These are phyloP conservation scores for Pseudoturritis turrita DNA, from an alignment of 345 rosid species.

Conservation along the genomic window DNA sequence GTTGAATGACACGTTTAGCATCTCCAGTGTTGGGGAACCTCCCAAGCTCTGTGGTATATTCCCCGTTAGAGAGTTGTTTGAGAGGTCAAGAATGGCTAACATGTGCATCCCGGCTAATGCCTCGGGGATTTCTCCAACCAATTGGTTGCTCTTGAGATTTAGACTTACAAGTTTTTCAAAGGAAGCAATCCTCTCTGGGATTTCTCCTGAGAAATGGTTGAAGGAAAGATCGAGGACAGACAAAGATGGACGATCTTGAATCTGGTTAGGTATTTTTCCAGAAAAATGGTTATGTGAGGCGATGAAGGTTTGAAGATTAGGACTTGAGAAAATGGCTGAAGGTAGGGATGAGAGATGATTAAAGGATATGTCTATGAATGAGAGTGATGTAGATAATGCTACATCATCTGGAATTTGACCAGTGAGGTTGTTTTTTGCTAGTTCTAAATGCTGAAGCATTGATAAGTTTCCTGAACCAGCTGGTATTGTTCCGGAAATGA, in stretches of 20 bases:
- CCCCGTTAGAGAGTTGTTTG: constrained; percentile 71
- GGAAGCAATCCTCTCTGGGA: constrained; percentile 64
- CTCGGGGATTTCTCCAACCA: constrained; percentile 56
- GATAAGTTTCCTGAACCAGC: constrained; percentile 65
- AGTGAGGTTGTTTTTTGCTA: constrained; percentile 69
- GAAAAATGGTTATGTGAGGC: constrained; percentile 65
- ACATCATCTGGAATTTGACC: constrained; percentile 74
- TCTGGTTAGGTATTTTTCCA: constrained; percentile 66
- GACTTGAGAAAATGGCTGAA: constrained; percentile 61
- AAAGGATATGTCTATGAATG: constrained; percentile 72
- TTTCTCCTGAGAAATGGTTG: constrained; percentile 61
- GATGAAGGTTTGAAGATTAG: constrained; percentile 64
- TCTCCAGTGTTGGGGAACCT: constrained; percentile 71
- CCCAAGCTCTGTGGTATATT: constrained; percentile 59
- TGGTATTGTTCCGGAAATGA: constrained; percentile 61
- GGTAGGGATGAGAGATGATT: constrained; percentile 72
- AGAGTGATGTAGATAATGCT: constrained; percentile 57
- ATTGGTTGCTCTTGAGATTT: constrained; percentile 56
- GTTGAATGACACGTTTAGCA: constrained; percentile 70
- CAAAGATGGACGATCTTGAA: constrained; percentile 75
- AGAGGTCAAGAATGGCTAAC: constrained; percentile 71
- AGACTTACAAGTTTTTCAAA: constrained; percentile 72
- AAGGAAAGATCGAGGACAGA: constrained; percentile 72
- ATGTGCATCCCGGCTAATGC: constrained; percentile 61
- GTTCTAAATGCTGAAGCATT: constrained; percentile 70